Base-by-base conservation (phyloP, 768 basidiomycete genomes). In the Sistotremastrum niveocremeum region DNA sequence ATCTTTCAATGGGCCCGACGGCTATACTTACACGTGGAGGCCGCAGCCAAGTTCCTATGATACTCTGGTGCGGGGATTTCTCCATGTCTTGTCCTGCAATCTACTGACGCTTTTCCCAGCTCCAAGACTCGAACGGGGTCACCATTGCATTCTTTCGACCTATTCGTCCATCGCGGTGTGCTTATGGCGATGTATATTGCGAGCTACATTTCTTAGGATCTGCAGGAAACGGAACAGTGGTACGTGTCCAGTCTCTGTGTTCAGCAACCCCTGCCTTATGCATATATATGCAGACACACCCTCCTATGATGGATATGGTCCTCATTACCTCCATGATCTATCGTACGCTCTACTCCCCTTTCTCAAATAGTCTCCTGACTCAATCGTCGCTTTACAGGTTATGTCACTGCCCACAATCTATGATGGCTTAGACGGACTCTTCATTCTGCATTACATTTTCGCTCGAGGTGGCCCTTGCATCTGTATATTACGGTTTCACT, bases 261-360 rank as follows among this genome's bases (percentile, higher is more conserved):
- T 37, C 37, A 6, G 11, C n/a, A 33, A 11, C 38, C 9, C 2
- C 10, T 31, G 5, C 29, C 12, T 20, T 34, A 43, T 40, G 36
- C 48, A 35, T 11, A 5, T 45, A 46, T 36, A 42, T 48, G 44
- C 57, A 86, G 84, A 83, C 77, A 70, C 85, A 86, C 59, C 85
- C 84, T 44, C 86, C 86, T 53, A 79, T 89, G 62, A 89, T 89
- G 86, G 84, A 89, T 68, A 78, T 76, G 39, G 84, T 89, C 50
- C 81, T 81, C 30, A 77, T 89, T 53, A 85, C 85, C 31, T 76
- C 77, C 45, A 87, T 88, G 84, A 70, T 89, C 34, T 87, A 84
- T 65, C 79, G 87, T 41, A 44, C 53, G 10, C 38, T 55, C 34
- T 35, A 11, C 31, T 7, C 8, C 35, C 44, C 31, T 44, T 7